phyloP scores from a whole-genome alignment of 2,329 filamentous ascomycete genomes.

The Calonectria multiphialidica region DNA sequence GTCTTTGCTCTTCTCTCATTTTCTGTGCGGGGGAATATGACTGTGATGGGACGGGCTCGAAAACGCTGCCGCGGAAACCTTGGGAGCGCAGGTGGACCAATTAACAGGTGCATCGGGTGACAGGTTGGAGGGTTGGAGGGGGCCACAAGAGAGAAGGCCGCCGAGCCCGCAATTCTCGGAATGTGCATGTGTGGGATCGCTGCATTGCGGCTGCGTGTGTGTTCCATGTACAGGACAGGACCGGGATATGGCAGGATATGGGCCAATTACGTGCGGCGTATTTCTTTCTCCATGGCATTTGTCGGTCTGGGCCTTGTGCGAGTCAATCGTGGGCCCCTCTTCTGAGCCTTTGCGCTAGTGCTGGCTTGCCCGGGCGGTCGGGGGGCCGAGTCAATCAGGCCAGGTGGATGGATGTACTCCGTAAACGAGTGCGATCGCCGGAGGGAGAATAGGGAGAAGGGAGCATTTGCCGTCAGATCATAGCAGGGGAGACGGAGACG shows the following conservation, averaged over 20 bases:
- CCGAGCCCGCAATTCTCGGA: slow-evolving; percentile 14
- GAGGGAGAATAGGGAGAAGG: background rate
- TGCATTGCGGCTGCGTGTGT: background rate
- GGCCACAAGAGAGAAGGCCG: too few relatives aligned
- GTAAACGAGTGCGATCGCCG: background rate
- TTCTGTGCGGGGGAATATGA: background rate
- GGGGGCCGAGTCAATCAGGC: slow-evolving; percentile 8
- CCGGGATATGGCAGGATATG: background rate
- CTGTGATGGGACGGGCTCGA: background rate
- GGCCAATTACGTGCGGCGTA: slow-evolving; percentile 37
- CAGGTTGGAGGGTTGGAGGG: background rate
- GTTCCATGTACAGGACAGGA: slow-evolving; percentile 1
- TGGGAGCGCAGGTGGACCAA: background rate
- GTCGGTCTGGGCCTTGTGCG: slow-evolving; percentile 18
- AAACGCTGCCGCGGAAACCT: slow-evolving; percentile 3
- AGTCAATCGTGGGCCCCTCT: slow-evolving; percentile 17
- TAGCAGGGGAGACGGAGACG: background rate
- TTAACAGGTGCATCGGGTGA: slow-evolving; percentile 1
- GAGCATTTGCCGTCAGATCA: background rate
- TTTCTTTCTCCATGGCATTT: slow-evolving; percentile 30
- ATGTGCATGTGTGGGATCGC: slow-evolving; percentile 11
- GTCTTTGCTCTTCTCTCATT: background rate
- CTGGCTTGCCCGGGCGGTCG: slow-evolving; percentile 12
- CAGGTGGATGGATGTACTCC: background rate
- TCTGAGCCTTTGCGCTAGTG: slow-evolving; percentile 11